Percentiles rank a stretch among this genome's conserved stretches.
Evolutionary conservation across 2,329 filamentous ascomycete genomes (phyloP).

Genomic region (Aspergillus eucalypticola): DNA sequence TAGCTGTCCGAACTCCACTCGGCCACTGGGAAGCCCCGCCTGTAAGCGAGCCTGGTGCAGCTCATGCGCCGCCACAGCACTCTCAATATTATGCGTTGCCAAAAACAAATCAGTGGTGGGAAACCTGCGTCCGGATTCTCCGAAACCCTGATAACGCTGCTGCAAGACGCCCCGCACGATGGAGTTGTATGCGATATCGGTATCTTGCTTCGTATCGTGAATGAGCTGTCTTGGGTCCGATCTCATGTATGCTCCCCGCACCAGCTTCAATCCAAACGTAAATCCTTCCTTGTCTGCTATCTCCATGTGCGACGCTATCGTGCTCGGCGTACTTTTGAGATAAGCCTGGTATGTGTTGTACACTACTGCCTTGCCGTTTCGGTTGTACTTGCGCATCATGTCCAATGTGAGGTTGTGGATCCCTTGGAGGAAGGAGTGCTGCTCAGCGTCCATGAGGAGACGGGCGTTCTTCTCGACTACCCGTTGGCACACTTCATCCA

Average conservation of each 20-base stretch:
- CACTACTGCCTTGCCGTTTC: slow-evolving; percentile 63
- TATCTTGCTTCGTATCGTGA: slow-evolving; percentile 70
- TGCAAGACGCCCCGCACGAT: slow-evolving; percentile 68
- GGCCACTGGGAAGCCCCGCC: slow-evolving; percentile 45
- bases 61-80: slow-evolving; percentile 58
- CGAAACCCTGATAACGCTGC: slow-evolving; percentile 39
- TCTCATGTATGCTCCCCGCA: slow-evolving; percentile 72
- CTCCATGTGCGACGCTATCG: slow-evolving; percentile 62
- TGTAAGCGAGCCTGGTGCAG: slow-evolving; percentile 50
- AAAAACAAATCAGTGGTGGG: slow-evolving; percentile 67
- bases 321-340: slow-evolving; percentile 62
- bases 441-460: slow-evolving; percentile 84
- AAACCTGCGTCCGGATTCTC: slow-evolving; percentile 40
- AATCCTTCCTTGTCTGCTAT: slow-evolving; percentile 62
- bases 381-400: slow-evolving; percentile 78
- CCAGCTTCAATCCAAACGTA: slow-evolving; percentile 71
- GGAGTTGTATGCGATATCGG: slow-evolving; percentile 70
- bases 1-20: slow-evolving; percentile 57
- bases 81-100: slow-evolving; percentile 78
- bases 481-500: slow-evolving; percentile 67
- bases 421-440: slow-evolving; percentile 73
- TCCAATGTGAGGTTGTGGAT: slow-evolving; percentile 78
- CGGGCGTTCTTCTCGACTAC: slow-evolving; percentile 64
- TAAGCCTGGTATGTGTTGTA: slow-evolving; percentile 82
- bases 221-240: slow-evolving; percentile 70